A percentile compares a stretch with the other conserved stretches of the same genome.
Evolutionary conservation across 106 monocot species (phyloP).

Genomic region (Ottelia alismoides): DNA sequence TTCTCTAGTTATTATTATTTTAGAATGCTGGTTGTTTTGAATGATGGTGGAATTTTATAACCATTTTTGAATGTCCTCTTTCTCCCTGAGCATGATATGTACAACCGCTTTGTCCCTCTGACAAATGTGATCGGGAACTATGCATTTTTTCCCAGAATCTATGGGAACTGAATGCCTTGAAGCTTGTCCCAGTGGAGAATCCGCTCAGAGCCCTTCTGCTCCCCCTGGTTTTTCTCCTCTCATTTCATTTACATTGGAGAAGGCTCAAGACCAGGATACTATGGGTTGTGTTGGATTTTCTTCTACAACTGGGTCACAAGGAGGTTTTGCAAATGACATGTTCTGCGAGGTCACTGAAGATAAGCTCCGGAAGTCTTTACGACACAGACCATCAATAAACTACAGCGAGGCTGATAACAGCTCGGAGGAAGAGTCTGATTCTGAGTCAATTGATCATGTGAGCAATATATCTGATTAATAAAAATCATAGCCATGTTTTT

Average conservation of each 20-base stretch:
- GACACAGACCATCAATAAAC: constrained; percentile 53
- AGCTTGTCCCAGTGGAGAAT: constrained; percentile 20
- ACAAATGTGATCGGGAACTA: too few species aligned
- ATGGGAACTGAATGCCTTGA: constrained; percentile 39
- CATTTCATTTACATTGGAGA: constrained; percentile 37
- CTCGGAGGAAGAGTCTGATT: constrained; percentile 42
- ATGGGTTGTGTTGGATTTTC: not conserved
- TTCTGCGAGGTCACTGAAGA: constrained; percentile 10
- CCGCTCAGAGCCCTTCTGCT: constrained; percentile 30
- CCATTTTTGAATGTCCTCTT: too few species aligned
- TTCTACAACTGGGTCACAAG: constrained; percentile 9
- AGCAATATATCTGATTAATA: too few species aligned
- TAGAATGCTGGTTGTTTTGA: too few species aligned
- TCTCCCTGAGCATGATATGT: too few species aligned
- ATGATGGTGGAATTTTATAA: too few species aligned
- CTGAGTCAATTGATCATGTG: too few species aligned
- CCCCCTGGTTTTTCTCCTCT: constrained; percentile 63
- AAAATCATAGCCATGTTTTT: too few species aligned
- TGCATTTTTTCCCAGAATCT: too few species aligned
- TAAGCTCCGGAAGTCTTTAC: constrained; percentile 37
- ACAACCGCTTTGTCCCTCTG: too few species aligned
- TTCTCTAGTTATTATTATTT: too few species aligned
- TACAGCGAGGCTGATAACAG: constrained; percentile 38
- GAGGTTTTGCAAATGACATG: too few species aligned
- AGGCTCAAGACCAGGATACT: constrained; percentile 13